phyloP scores from a whole-genome alignment of 2,329 filamentous ascomycete species.

The Aspergillus arachidicola region DNA sequence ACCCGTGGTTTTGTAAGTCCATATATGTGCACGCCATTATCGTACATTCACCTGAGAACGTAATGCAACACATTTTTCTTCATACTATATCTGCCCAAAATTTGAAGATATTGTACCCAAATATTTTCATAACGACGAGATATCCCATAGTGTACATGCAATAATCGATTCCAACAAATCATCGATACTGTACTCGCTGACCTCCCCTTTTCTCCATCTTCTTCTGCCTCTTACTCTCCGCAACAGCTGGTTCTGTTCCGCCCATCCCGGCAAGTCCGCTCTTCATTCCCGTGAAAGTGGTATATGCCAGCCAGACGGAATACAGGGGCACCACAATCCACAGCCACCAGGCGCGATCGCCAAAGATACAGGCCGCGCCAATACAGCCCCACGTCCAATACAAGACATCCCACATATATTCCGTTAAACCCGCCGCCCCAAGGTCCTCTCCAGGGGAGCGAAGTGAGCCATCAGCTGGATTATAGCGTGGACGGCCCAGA shows the following conservation, averaged over 20 bases:
- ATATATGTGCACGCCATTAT: not conserved
- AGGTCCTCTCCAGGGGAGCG: slow-evolving; percentile 84
- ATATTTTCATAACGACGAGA: not conserved
- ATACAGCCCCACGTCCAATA: slow-evolving; percentile 90
- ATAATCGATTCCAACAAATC: slow-evolving; percentile 12
- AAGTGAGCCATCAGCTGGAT: slow-evolving; percentile 65
- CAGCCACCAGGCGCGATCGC: slow-evolving; percentile 76
- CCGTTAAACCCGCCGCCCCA: slow-evolving; percentile 81
- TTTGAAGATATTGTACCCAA: not conserved
- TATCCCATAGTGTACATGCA: not conserved
- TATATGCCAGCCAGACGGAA: slow-evolving; percentile 49
- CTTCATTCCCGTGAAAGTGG: slow-evolving; percentile 51
- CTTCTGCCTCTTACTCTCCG: slow-evolving; percentile 55
- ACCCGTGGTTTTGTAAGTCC: not conserved
- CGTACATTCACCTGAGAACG: not conserved
- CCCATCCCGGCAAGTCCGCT: slow-evolving; percentile 47
- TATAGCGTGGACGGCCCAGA: slow-evolving; percentile 76
- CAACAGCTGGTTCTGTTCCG: slow-evolving; percentile 29
- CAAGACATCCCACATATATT: slow-evolving; percentile 96
- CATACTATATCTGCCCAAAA: not conserved
- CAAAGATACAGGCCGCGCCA: slow-evolving; percentile 71
- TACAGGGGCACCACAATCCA: slow-evolving; percentile 56
- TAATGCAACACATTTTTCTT: not conserved
- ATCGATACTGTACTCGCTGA: slow-evolving; percentile 47
- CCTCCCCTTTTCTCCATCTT: slow-evolving; percentile 57